Conservation (phyloP, 768 basidiomycete genomes). For the Daedaleopsis sinensis region DNA sequence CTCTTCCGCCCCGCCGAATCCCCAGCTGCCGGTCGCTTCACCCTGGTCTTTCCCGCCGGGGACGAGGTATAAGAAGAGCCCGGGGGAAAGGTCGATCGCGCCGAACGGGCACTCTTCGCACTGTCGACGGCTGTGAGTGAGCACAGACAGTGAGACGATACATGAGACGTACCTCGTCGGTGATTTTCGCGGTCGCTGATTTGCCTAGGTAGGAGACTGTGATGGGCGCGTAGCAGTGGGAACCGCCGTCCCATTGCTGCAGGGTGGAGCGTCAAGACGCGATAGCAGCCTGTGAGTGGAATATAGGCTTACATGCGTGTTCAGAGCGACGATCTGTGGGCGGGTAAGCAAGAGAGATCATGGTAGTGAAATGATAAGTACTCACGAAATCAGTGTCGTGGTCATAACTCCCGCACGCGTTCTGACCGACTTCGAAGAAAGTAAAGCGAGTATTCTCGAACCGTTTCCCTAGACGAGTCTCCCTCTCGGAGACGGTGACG, state of each 20-base stretch:
- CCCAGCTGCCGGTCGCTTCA: conserved; percentile 65
- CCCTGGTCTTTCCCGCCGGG: conserved; percentile 37
- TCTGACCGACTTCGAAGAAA: conserved; percentile 16
- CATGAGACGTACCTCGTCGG: conserved; percentile 55
- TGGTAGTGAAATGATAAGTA: neutral
- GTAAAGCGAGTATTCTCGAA: conserved; percentile 23
- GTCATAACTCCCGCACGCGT: conserved; percentile 23
- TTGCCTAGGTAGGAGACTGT: conserved; percentile 63
- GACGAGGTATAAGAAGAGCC: conserved; percentile 60
- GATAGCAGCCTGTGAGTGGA: too few species aligned
- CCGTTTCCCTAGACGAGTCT: conserved; percentile 11
- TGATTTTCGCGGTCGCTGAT: conserved; percentile 56
- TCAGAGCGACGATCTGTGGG: conserved; percentile 55
- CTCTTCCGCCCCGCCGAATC: conserved; percentile 33
- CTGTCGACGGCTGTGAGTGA: conserved; percentile 33
- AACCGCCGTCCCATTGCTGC: conserved; percentile 59
- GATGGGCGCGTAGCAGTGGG: conserved; percentile 61
- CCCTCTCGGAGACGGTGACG: neutral
- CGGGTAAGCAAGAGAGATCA: neutral
- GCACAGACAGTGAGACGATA: neutral
- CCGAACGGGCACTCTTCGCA: conserved; percentile 64
- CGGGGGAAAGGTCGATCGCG: conserved; percentile 59
- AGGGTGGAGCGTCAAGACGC: neutral
- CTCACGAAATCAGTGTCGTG: conserved; percentile 23
- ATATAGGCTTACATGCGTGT: conserved; percentile 32